phyloP scores from a whole-genome alignment of 768 basidiomycete genomes.

The Coprinopsis cinerea region DNA sequence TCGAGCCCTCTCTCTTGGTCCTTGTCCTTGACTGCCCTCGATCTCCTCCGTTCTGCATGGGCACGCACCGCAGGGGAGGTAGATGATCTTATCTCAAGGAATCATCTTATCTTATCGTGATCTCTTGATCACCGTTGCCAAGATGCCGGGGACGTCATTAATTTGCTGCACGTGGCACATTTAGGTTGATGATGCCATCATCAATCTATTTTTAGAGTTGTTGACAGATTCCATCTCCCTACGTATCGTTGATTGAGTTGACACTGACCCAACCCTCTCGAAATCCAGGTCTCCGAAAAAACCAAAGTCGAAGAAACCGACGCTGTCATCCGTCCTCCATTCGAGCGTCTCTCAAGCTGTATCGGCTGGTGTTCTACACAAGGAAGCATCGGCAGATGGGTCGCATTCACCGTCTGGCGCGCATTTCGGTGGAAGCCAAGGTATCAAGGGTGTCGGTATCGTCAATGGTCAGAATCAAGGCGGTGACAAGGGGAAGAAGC shows the following conservation, averaged over 20 bases:
- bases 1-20: too few relatives aligned
- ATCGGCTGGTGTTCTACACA: background rate
- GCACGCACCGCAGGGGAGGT: background rate
- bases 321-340: slow-evolving; percentile 20
- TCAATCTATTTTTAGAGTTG: too few relatives aligned
- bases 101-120: slow-evolving; percentile 1
- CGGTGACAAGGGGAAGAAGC: slow-evolving; percentile 30
- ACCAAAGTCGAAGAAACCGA: slow-evolving; percentile 57
- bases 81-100: background rate
- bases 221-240: too few relatives aligned
- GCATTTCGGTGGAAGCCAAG: slow-evolving; percentile 1
- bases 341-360: background rate
- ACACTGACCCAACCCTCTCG: background rate
- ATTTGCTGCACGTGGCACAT: too few relatives aligned
- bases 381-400: slow-evolving; percentile 22
- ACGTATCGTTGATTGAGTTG: background rate
- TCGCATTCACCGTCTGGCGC: slow-evolving; percentile 48
- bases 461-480: slow-evolving; percentile 23
- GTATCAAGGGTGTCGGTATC: slow-evolving; percentile 5
- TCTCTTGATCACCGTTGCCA: background rate
- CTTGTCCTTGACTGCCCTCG: too few relatives aligned
- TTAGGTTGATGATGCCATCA: too few relatives aligned
- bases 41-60: too few relatives aligned
- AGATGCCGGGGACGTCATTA: background rate
- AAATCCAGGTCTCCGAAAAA: slow-evolving; percentile 55